Conservation (phyloP, 23 red algal species). For the Chondrus crispus region DNA sequence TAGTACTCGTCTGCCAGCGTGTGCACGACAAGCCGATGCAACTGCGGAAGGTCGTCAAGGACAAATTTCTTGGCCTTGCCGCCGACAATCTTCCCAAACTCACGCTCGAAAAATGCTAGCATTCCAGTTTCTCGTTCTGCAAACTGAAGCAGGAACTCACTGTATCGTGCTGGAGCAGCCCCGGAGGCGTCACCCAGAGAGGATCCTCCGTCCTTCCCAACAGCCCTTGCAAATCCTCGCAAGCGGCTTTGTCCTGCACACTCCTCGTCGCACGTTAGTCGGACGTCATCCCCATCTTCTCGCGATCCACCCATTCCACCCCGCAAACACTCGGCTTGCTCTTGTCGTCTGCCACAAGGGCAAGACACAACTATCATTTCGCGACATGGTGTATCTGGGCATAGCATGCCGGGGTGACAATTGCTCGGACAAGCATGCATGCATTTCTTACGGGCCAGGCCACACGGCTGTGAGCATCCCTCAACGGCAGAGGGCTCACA, state of each 20-base stretch:
- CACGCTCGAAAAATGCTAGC: slow-evolving; percentile 40
- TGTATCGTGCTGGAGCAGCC: not conserved
- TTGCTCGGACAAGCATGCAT: slow-evolving; percentile 44
- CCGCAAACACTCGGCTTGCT: slow-evolving; percentile 43
- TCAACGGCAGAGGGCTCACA: slow-evolving; percentile 26
- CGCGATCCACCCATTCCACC: not conserved
- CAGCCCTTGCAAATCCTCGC: slow-evolving; percentile 59
- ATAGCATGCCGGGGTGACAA: slow-evolving; percentile 65
- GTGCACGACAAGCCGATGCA: slow-evolving; percentile 47
- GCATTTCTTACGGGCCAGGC: slow-evolving; percentile 39
- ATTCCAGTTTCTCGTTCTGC: slow-evolving; percentile 28
- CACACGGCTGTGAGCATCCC: slow-evolving; percentile 56
- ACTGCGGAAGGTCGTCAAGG: slow-evolving; percentile 35
- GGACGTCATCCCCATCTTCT: slow-evolving; percentile 10
- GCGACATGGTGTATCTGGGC: slow-evolving; percentile 57
- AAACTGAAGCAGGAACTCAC: slow-evolving; percentile 46
- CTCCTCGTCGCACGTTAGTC: slow-evolving; percentile 70
- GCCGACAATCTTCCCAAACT: slow-evolving; percentile 25
- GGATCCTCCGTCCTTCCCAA: slow-evolving; percentile 37
- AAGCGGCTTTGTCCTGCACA: slow-evolving; percentile 41
- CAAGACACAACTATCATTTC: slow-evolving; percentile 44
- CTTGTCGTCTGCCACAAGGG: slow-evolving; percentile 56
- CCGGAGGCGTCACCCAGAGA: not conserved
- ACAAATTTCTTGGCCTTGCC: slow-evolving; percentile 43
- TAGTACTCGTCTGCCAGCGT: slow-evolving; percentile 35